Evolutionary conservation across 352 stramenopile genomes (phyloP).

Genomic region (Saprolegnia diclina): DNA sequence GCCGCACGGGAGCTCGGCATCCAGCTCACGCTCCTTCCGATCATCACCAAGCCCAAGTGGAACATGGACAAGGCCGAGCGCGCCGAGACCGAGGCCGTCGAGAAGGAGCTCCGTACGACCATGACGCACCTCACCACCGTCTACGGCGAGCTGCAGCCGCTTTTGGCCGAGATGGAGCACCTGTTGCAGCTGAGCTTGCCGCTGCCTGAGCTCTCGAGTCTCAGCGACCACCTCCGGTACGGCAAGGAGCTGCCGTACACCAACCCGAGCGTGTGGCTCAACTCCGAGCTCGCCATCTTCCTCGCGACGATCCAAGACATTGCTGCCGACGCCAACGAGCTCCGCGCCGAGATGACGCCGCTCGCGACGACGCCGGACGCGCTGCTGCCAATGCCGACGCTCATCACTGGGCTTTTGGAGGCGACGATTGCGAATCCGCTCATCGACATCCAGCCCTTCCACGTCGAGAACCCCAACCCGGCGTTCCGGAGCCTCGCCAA

Average conservation of each 20-base stretch:
- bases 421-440: conserved; percentile 29
- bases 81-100: conserved; percentile 6
- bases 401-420: not conserved
- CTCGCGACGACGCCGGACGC: not conserved
- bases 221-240: conserved; percentile 6
- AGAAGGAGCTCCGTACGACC: conserved; percentile 11
- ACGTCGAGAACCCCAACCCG: conserved; percentile 51
- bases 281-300: conserved; percentile 13
- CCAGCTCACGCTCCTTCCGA: conserved; percentile 23
- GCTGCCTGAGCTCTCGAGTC: conserved; percentile 11
- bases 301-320: conserved; percentile 17
- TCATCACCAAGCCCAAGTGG: conserved; percentile 17
- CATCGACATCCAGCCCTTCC: conserved; percentile 73
- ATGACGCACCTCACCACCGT: conserved; percentile 10
- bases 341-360: not conserved
- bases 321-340: not conserved
- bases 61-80: conserved; percentile 6
- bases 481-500: conserved; percentile 10
- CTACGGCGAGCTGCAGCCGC: conserved; percentile 13
- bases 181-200: conserved; percentile 19
- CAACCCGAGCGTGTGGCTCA: conserved; percentile 16
- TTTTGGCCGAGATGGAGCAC: conserved; percentile 26
- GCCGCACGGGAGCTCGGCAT: conserved; percentile 17
- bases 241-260: not conserved
- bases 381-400: not conserved